These are phyloP conservation scores for Linnemannia schmuckeri DNA, from an alignment of 192 early-diverging fungal genomes.

Conservation along the genomic window DNA sequence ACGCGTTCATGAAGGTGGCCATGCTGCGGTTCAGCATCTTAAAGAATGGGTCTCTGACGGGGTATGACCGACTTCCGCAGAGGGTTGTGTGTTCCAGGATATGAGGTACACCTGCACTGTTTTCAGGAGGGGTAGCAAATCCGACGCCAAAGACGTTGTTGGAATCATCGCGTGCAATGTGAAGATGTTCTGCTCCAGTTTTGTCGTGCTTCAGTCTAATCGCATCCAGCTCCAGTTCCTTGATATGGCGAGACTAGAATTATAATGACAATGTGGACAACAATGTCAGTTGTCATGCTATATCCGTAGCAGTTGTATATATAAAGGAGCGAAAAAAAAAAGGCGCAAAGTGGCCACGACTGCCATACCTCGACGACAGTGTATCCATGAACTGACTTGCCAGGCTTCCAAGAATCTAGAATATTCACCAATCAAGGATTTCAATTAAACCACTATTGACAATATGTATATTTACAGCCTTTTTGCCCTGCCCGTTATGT, in stretches of 20 bases:
- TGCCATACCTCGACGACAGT: conserved; percentile 42
- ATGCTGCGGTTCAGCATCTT: conserved; percentile 97
- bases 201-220: conserved; percentile 79
- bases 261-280: not conserved
- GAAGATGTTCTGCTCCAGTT: conserved; percentile 90
- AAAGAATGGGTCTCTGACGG: conserved; percentile 98
- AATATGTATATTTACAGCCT: not conserved
- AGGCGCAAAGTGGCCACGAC: not conserved
- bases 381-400: conserved; percentile 49
- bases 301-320: not conserved
- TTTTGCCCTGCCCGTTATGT: too few species aligned
- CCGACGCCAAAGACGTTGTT: conserved; percentile 97
- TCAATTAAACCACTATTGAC: not conserved
- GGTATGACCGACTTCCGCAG: conserved; percentile 88
- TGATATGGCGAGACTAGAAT: conserved; percentile 66
- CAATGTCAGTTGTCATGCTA: not conserved
- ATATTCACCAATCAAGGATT: not conserved
- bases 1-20: conserved; percentile 98
- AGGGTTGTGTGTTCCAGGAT: conserved; percentile 96
- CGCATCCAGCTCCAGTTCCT: conserved; percentile 85
- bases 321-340: too few species aligned
- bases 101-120: conserved; percentile 92
- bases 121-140: conserved; percentile 85
- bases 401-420: conserved; percentile 48
- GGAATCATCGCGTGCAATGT: conserved; percentile 85